phyloP scores from a whole-genome alignment of 495 filamentous ascomycete species.

The Penicillium nucicola region DNA sequence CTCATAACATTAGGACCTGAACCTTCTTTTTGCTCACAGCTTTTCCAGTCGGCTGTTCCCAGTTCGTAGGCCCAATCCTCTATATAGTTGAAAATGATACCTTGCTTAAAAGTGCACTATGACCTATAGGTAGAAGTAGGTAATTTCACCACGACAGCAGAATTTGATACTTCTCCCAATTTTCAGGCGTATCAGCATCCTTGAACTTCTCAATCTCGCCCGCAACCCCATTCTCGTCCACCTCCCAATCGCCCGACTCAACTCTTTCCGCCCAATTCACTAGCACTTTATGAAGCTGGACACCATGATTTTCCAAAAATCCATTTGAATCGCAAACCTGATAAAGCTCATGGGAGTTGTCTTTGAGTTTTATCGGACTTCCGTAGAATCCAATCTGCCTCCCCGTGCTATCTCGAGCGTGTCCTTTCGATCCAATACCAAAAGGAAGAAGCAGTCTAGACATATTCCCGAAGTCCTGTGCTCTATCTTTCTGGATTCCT shows the following conservation, averaged over 20 bases:
- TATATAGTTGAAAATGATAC: too few species aligned
- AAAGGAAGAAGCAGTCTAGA: neutral
- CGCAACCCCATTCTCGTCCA: constrained; percentile 6
- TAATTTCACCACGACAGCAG: neutral
- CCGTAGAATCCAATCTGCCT: too few species aligned
- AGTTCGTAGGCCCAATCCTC: too few species aligned
- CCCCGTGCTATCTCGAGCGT: neutral
- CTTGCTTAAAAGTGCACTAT: too few species aligned
- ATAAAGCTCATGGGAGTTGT: neutral
- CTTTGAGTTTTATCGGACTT: too few species aligned
- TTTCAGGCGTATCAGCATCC: constrained; percentile 8
- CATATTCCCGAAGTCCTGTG: neutral
- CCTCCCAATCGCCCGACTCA: constrained; percentile 9
- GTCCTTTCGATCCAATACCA: neutral
- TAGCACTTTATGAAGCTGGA: constrained; percentile 7
- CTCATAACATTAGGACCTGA: neutral
- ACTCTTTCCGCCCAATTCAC: constrained; percentile 9
- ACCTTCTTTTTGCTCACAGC: too few species aligned
- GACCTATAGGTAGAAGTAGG: too few species aligned
- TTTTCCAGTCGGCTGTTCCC: too few species aligned
- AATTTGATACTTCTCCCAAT: constrained; percentile 9
- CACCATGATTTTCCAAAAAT: neutral
- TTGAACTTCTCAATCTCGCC: constrained; percentile 13
- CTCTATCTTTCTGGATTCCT: neutral
- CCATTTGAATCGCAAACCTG: constrained; percentile 1